Percentiles rank a stretch among this genome's conserved stretches.
These are phyloP conservation scores for Meyerozyma smithsonii DNA, from an alignment of 1,139 yeast species.

Conservation along the genomic window DNA sequence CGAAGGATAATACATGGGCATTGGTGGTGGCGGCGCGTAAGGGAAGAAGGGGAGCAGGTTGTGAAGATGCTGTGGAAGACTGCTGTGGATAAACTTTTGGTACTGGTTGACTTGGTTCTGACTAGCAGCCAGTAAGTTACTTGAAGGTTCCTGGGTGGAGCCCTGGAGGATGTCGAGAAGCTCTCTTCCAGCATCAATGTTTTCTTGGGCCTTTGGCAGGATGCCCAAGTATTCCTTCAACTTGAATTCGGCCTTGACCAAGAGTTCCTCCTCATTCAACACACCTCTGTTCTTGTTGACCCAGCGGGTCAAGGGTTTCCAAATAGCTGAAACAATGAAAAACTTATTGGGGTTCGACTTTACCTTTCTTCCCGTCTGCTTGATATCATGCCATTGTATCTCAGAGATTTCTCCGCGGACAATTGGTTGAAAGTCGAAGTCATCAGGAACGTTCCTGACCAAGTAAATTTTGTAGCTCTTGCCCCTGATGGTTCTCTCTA, in stretches of 20 bases:
- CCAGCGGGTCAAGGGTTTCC: constrained; percentile 57
- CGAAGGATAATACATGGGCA: constrained; percentile 14
- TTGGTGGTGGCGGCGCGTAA: constrained; percentile 11
- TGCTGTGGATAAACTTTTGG: constrained; percentile 11
- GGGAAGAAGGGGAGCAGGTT: constrained; percentile 24
- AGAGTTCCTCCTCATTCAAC: constrained; percentile 51
- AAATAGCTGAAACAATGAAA: constrained; percentile 56
- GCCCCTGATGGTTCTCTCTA: constrained; percentile 78
- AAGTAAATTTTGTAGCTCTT: constrained; percentile 84
- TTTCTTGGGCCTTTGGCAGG: constrained; percentile 17
- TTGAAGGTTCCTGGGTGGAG: constrained; percentile 9
- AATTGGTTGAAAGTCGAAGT: constrained; percentile 65
- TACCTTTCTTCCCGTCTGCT: constrained; percentile 29
- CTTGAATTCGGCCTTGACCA: constrained; percentile 54
- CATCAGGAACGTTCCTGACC: constrained; percentile 75
- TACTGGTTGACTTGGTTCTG: neutral
- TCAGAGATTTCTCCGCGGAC: constrained; percentile 83
- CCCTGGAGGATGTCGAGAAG: constrained; percentile 59
- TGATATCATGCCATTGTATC: constrained; percentile 43
- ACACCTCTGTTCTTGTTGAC: constrained; percentile 50
- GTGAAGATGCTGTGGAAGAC: constrained; percentile 27
- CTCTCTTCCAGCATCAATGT: constrained; percentile 71
- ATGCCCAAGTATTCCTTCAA: constrained; percentile 64
- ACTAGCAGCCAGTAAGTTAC: neutral
- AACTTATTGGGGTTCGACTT: constrained; percentile 42